phyloP scores from a whole-genome alignment of 108 stramenopile species.

The Nannochloropsis salina region DNA sequence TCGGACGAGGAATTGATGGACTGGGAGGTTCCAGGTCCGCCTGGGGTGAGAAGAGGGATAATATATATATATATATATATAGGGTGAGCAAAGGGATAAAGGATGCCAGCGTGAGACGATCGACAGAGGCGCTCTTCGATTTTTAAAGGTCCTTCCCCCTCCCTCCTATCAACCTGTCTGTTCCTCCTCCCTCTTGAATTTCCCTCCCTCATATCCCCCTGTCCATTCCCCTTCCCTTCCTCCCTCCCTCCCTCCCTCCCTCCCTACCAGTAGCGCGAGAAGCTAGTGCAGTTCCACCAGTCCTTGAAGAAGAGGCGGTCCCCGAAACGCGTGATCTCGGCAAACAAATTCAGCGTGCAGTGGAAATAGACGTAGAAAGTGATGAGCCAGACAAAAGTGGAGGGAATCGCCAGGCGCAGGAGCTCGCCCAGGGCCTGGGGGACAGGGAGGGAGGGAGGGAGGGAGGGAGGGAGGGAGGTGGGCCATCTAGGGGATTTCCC shows the following conservation, averaged over 20 bases:
- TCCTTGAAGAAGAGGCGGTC: conserved; percentile 35
- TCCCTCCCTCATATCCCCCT: background rate
- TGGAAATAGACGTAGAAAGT: conserved; percentile 39
- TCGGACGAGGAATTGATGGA: conserved; percentile 29
- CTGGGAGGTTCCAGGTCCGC: conserved; percentile 35
- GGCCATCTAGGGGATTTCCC: background rate
- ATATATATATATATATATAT: background rate
- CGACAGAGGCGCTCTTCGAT: background rate
- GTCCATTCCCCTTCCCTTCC: background rate
- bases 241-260: background rate
- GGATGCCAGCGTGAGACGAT: background rate
- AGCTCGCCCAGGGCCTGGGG: background rate
- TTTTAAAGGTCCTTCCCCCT: background rate
- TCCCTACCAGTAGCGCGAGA: conserved; percentile 33
- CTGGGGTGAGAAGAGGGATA: background rate
- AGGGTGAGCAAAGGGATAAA: background rate
- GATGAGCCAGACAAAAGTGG: conserved; percentile 35
- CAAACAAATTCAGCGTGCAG: conserved; percentile 31
- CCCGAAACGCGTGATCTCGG: conserved; percentile 39
- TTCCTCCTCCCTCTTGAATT: background rate
- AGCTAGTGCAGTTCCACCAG: conserved; percentile 35
- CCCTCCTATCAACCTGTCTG: background rate
- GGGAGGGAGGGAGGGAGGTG: background rate
- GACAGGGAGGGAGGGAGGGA: background rate
- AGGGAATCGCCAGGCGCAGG: conserved; percentile 26